Conservation (phyloP, 164 flowering plant genomes). For the Tetracentron sinense region DNA sequence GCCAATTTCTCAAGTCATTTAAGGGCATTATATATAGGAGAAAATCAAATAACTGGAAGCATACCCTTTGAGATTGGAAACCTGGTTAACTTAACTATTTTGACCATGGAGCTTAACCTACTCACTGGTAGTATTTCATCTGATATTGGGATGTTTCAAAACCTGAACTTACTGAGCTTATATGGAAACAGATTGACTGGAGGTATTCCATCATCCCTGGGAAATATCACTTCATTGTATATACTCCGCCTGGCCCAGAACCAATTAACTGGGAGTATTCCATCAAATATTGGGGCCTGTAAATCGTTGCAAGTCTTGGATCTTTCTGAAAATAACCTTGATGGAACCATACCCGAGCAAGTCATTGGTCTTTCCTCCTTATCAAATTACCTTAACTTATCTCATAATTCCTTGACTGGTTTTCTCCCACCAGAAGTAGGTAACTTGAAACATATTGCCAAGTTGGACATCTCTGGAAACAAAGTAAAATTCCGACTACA, state of each 20-base stretch:
- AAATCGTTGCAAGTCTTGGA: constrained; percentile 8
- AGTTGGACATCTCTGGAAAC: constrained; percentile 22
- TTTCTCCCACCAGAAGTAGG: constrained; percentile 29
- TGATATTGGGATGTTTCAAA: constrained; percentile 12
- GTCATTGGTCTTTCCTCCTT: constrained; percentile 21
- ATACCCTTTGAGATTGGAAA: constrained; percentile 31
- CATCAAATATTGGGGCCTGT: constrained; percentile 28
- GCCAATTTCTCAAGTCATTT: constrained; percentile 30
- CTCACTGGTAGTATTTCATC: constrained; percentile 18
- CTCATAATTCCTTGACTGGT: constrained; percentile 26
- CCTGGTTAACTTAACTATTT: constrained; percentile 18
- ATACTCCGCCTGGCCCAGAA: neutral
- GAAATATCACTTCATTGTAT: constrained; percentile 8
- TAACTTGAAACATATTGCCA: constrained; percentile 17
- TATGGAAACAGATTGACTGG: constrained; percentile 12
- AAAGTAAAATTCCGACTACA: constrained; percentile 19
- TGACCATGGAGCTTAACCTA: constrained; percentile 20
- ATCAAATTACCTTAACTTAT: constrained; percentile 14
- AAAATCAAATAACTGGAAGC: constrained; percentile 26
- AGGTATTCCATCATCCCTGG: constrained; percentile 14
- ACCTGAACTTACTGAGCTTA: neutral
- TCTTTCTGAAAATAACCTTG: constrained; percentile 24
- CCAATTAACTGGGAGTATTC: constrained; percentile 27
- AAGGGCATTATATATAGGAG: constrained; percentile 4
- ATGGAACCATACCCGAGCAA: constrained; percentile 26